A percentile compares a stretch with the other conserved stretches of the same genome.
Evolutionary conservation across 345 rosid genomes (phyloP).

Genomic region (Eucalyptus guilfoylei): DNA sequence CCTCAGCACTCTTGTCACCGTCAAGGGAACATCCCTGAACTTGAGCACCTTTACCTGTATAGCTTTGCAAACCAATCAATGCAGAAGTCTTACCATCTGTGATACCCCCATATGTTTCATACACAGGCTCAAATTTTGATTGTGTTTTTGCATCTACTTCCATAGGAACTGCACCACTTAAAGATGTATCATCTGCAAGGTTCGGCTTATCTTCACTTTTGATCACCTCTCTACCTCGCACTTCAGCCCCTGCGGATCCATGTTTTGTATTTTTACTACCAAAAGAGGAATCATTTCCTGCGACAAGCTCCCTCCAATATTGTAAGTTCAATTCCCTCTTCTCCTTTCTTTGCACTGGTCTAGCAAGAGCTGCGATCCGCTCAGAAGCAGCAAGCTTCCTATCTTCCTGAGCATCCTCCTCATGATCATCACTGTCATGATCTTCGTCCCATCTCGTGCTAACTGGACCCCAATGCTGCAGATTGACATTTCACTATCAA

Average conservation of each 20-base stretch:
- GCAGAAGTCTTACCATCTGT: neutral
- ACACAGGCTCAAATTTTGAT: neutral
- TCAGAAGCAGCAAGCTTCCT: conserved; percentile 6
- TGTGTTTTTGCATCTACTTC: conserved; percentile 10
- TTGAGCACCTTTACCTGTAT: conserved; percentile 8
- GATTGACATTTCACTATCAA: neutral
- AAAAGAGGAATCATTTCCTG: conserved; percentile 3
- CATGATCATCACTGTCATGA: conserved; percentile 5
- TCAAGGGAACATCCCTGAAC: neutral
- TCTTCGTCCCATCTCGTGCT: neutral
- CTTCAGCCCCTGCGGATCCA: neutral
- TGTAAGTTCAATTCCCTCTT: conserved; percentile 39
- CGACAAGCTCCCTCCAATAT: conserved; percentile 31
- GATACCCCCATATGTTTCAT: neutral
- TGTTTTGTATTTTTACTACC: neutral
- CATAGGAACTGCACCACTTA: neutral
- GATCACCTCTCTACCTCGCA: neutral
- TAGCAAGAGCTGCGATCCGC: conserved; percentile 42
- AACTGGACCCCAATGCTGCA: conserved; percentile 60
- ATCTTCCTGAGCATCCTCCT: conserved; percentile 21
- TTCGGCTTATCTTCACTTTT: neutral
- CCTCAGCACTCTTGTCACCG: neutral
- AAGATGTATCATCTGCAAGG: neutral
- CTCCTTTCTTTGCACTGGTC: conserved; percentile 64
- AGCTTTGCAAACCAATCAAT: neutral